Conservation (phyloP, 805 yeast species). For the Candida michaelii region DNA sequence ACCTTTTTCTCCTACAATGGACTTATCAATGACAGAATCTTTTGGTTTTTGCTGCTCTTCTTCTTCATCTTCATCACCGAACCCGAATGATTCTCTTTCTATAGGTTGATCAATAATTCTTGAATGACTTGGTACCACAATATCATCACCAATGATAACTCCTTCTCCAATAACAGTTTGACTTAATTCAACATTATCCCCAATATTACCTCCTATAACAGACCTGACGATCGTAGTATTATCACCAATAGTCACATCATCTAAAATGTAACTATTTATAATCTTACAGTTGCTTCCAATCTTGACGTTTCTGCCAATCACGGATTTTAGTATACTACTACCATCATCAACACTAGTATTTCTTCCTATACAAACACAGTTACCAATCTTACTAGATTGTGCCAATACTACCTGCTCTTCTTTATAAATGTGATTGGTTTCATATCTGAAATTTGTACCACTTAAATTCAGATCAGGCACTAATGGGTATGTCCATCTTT, state of each 20-base stretch:
- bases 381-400: conserved; percentile 84
- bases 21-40: conserved; percentile 36
- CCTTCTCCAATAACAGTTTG: conserved; percentile 77
- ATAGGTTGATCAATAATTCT: conserved; percentile 54
- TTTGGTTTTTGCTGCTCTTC: conserved; percentile 14
- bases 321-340: conserved; percentile 62
- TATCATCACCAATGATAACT: conserved; percentile 61
- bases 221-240: conserved; percentile 57
- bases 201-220: conserved; percentile 69
- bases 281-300: conserved; percentile 78
- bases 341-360: conserved; percentile 76
- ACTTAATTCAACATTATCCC: conserved; percentile 48
- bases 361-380: conserved; percentile 80
- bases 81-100: conserved; percentile 22
- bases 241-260: conserved; percentile 71
- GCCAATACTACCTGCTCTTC: conserved; percentile 87
- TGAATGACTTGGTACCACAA: conserved; percentile 48
- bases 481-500: conserved; percentile 91
- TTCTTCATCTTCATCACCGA: conserved; percentile 22
- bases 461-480: conserved; percentile 82
- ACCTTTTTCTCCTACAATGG: conserved; percentile 50
- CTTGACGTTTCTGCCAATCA: conserved; percentile 81
- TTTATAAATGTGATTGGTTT: conserved; percentile 83
- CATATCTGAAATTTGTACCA: conserved; percentile 75
- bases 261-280: conserved; percentile 84